A percentile compares a stretch with the other conserved stretches of the same genome.
Conservation (phyloP, 2,329 filamentous ascomycete genomes). For the Lecanicillium sp. region DNA sequence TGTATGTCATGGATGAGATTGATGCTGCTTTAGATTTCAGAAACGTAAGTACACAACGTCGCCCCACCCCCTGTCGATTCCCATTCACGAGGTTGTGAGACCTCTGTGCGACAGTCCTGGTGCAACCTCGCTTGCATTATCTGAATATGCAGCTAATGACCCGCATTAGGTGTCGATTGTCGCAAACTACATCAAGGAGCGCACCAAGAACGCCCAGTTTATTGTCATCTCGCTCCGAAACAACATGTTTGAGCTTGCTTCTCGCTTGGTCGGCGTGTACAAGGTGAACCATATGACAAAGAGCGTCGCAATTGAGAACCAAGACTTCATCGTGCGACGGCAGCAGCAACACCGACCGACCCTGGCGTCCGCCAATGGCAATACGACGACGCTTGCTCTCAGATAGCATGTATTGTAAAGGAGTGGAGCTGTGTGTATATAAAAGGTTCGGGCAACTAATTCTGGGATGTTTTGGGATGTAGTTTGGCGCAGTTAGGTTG, state of each 20-base stretch:
- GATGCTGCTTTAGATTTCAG: conserved; percentile 95
- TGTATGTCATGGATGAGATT: conserved; percentile 99
- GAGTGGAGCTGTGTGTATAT: not conserved
- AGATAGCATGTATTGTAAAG: conserved; percentile 18
- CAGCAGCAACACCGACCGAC: conserved; percentile 22
- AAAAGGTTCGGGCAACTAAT: conserved; percentile 6
- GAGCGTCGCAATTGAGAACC: conserved; percentile 82
- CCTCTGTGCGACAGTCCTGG: conserved; percentile 13
- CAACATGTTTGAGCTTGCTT: conserved; percentile 99
- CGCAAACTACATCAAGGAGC: conserved; percentile 97
- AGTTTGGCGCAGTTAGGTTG: no score
- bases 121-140: not conserved
- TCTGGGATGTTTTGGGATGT: not conserved
- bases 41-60: conserved; percentile 59
- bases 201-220: conserved; percentile 98
- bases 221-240: conserved; percentile 96
- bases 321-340: conserved; percentile 55
- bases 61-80: conserved; percentile 1
- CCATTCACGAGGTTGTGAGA: conserved; percentile 6
- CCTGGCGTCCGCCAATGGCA: conserved; percentile 10
- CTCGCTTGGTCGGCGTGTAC: conserved; percentile 91
- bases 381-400: conserved; percentile 27
- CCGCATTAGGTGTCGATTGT: conserved; percentile 77
- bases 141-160: no score
- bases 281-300: conserved; percentile 99